phyloP scores from a whole-genome alignment of 192 early-diverging fungal genomes.

The Phycomyces nitens region DNA sequence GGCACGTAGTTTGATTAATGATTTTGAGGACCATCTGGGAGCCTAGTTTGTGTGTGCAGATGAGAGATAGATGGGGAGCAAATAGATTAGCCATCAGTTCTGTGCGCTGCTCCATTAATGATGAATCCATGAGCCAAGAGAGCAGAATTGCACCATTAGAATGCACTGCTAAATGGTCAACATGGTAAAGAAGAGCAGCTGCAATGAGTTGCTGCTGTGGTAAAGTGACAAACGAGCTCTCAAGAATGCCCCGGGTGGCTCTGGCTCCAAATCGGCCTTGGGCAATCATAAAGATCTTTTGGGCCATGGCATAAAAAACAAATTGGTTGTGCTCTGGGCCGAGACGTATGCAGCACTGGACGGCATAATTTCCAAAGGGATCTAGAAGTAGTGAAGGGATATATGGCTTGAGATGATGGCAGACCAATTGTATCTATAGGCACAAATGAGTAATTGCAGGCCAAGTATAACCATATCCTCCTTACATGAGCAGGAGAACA shows the following conservation, averaged over 20 bases:
- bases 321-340: constrained; percentile 78
- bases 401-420: constrained; percentile 54
- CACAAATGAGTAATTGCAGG: constrained; percentile 37
- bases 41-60: constrained; percentile 87
- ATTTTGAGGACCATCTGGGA: constrained; percentile 77
- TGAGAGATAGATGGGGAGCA: constrained; percentile 64
- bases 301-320: constrained; percentile 87
- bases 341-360: constrained; percentile 87
- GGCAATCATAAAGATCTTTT: constrained; percentile 78
- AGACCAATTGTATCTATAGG: background rate
- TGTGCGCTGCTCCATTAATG: constrained; percentile 70
- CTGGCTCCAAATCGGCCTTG: constrained; percentile 91
- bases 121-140: constrained; percentile 88
- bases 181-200: constrained; percentile 76
- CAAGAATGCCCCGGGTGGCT: constrained; percentile 86
- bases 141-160: constrained; percentile 85
- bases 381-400: constrained; percentile 88
- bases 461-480: background rate
- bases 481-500: constrained; percentile 54
- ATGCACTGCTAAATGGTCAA: constrained; percentile 73
- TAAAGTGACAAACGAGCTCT: constrained; percentile 73
- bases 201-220: constrained; percentile 88
- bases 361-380: constrained; percentile 97
- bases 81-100: constrained; percentile 77
- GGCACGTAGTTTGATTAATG: constrained; percentile 79